Evolutionary conservation across 352 stramenopile species (phyloP).

Genomic region (Globisporangium mamillatum): DNA sequence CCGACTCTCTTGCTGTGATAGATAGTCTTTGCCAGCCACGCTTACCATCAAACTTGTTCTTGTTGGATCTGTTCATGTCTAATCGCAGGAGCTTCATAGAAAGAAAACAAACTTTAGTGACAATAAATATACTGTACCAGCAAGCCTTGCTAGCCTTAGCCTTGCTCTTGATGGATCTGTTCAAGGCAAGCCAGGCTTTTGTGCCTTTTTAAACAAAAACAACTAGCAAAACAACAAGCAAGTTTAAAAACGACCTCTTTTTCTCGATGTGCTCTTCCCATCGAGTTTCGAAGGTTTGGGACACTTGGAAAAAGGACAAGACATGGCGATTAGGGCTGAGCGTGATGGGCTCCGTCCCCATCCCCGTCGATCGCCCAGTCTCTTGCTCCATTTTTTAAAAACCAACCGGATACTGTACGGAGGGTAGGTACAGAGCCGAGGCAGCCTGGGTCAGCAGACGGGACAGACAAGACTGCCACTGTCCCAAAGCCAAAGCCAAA

Average conservation of each 20-base stretch:
- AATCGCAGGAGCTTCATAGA: too few species aligned
- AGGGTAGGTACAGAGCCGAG: neutral
- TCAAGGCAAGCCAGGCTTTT: too few species aligned
- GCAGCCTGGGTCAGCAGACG: neutral
- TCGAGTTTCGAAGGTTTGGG: neutral
- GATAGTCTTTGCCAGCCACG: too few species aligned
- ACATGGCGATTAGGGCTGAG: neutral
- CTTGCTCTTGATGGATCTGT: too few species aligned
- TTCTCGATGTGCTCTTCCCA: neutral
- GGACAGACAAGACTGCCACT: neutral
- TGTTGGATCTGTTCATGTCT: too few species aligned
- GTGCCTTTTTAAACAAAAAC: too few species aligned
- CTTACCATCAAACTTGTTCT: too few species aligned
- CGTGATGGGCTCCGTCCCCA: neutral
- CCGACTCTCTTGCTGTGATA: neutral
- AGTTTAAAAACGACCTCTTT: neutral
- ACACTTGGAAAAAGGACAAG: neutral
- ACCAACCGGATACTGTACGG: neutral
- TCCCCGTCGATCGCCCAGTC: neutral
- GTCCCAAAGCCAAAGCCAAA: neutral
- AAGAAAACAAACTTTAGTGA: too few species aligned
- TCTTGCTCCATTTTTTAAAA: neutral
- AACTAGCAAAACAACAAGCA: too few species aligned
- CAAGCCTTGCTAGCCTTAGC: too few species aligned
- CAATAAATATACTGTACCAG: too few species aligned